These are phyloP conservation scores for Neurospora intermedia DNA, from an alignment of 495 filamentous ascomycete genomes.

Conservation along the genomic window DNA sequence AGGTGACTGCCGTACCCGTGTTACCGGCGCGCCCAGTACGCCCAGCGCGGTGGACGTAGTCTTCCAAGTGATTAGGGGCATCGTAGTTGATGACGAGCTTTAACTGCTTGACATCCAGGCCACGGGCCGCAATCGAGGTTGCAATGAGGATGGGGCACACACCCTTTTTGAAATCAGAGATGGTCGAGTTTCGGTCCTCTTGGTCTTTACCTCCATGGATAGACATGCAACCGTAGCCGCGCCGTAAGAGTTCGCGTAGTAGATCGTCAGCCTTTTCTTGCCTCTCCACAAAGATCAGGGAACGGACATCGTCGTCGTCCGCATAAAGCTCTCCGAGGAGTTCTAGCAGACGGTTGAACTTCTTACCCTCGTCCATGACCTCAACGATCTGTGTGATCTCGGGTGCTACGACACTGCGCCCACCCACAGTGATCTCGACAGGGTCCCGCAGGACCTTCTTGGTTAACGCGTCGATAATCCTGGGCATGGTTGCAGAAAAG, in stretches of 20 bases:
- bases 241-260: conserved; percentile 69
- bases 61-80: conserved; percentile 90
- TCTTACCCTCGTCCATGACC: conserved; percentile 70
- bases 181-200: conserved; percentile 86
- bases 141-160: conserved; percentile 83
- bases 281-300: conserved; percentile 87
- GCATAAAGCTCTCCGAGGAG: conserved; percentile 80
- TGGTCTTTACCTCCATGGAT: conserved; percentile 97
- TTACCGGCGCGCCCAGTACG: conserved; percentile 93
- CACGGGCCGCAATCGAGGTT: conserved; percentile 91
- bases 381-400: conserved; percentile 95
- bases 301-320: conserved; percentile 77
- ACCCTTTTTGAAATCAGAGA: conserved; percentile 89
- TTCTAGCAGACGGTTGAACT: conserved; percentile 76
- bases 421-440: conserved; percentile 87
- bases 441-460: conserved; percentile 79
- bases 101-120: conserved; percentile 91
- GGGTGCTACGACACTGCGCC: conserved; percentile 79
- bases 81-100: conserved; percentile 97
- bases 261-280: conserved; percentile 90
- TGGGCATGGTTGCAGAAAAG: conserved; percentile 95
- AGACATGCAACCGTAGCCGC: conserved; percentile 89
- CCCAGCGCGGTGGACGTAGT: conserved; percentile 94
- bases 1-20: conserved; percentile 88
- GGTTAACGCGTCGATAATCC: conserved; percentile 81